phyloP scores from a whole-genome alignment of 495 filamentous ascomycete genomes.

The Talaromyces nanjingensis region DNA sequence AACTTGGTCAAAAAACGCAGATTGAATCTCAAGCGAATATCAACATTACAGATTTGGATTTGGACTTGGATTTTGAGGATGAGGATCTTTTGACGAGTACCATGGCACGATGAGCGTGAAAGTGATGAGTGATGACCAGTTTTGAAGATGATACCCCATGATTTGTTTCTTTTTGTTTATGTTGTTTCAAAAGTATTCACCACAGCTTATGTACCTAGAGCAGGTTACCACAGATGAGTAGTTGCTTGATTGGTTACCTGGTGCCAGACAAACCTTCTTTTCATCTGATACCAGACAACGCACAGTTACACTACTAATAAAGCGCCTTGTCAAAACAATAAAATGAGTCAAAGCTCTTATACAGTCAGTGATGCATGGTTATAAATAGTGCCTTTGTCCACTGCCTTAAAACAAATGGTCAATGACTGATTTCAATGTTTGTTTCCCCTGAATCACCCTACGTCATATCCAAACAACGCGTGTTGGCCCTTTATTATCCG shows the following conservation, averaged over 20 bases:
- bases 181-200: not conserved
- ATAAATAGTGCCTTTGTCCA: not conserved
- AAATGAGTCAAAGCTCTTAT: not conserved
- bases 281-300: not conserved
- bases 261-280: not conserved
- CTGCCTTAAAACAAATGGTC: not conserved
- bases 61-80: conserved; percentile 9
- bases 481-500: not conserved
- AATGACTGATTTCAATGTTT: not conserved
- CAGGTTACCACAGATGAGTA: not conserved
- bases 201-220: not conserved
- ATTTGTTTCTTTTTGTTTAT: not conserved
- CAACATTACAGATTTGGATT: not conserved
- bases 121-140: not conserved
- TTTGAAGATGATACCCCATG: not conserved
- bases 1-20: not conserved
- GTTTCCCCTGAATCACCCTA: not conserved
- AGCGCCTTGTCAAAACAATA: not conserved
- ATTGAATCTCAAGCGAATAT: not conserved
- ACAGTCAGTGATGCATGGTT: not conserved
- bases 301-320: not conserved
- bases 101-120: not conserved
- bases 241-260: not conserved
- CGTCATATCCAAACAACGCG: not conserved
- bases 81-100: conserved; percentile 9